Evolutionary conservation across 495 filamentous ascomycete genomes (phyloP), one percentile per base, ranked within the genome.

Genomic region (Lasiosphaeriaceae sp.): DNA sequence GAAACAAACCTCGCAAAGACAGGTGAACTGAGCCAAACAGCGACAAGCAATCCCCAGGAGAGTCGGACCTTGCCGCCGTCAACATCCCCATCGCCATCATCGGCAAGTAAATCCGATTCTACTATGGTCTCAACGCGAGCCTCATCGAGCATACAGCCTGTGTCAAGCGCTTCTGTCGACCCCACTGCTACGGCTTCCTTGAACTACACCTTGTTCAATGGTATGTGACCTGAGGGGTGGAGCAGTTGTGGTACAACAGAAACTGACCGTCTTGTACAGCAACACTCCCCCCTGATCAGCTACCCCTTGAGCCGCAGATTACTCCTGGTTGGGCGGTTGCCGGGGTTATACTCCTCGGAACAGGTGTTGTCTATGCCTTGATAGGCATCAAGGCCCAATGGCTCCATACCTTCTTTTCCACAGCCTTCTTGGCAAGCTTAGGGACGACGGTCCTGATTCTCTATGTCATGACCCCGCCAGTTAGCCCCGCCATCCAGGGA

Each of bases 391-490:
- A 90, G 71, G 88, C 91, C 61, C 78, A 84, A 82, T 87, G 86
- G 84, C 68, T 96, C 2, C 86, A 94, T 66, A 86, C 92, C 22
- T 96, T 88, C 66, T 77, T 96, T 48, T 93, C 90, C 5, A 80
- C 87, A 1, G 89, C 83, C 3, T 91, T 88, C 63, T 72, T 96
- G 12, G 78, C 81, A 16, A 83, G 84, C 58, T 72, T 97, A 26
- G 83, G 88, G 12, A 86, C 92, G 6, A 86, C 87, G 0, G 89
- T 96, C 20, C 73, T 97, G 9, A 92, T 97, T 57, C 71, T 94
- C 45, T 97, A 97, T 65, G 88, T 97, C 47, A 94, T 93, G 87
- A 86, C 78, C 49, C 87, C 86, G 2, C 92, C 93, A 0, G 83
- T 96, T 47, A 79, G 73, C 57, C 73, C 87, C 63, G 90, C 83